Evolutionary conservation across 2,329 filamentous ascomycete genomes (phyloP).

Genomic region (Colletotrichum sp.): DNA sequence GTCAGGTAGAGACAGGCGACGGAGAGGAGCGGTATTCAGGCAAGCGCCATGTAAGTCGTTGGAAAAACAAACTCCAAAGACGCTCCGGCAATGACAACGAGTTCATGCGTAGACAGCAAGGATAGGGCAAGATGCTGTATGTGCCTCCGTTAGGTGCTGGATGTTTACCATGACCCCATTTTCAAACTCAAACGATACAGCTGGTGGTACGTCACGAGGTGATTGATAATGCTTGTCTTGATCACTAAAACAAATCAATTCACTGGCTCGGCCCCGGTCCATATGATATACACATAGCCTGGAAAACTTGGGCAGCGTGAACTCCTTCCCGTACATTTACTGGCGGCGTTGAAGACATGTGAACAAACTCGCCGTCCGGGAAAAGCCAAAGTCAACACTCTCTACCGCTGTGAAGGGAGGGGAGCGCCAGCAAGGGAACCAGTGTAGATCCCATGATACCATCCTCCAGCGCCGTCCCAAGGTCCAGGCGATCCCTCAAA

Average conservation of each 20-base stretch:
- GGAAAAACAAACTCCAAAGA: not conserved
- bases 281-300: not conserved
- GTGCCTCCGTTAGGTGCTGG: not conserved
- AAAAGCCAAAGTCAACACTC: not conserved
- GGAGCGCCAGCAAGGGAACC: not conserved
- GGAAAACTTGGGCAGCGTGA: not conserved
- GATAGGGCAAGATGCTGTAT: not conserved
- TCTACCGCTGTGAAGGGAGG: not conserved
- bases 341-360: not conserved
- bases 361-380: not conserved
- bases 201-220: not conserved
- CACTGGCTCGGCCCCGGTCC: not conserved
- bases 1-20: not conserved
- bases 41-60: not conserved
- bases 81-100: not conserved
- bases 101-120: not conserved
- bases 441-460: not conserved
- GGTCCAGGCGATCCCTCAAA: not conserved
- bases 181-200: not conserved
- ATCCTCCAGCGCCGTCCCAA: constrained; percentile 8
- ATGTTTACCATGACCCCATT: not conserved
- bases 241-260: not conserved
- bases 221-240: not conserved
- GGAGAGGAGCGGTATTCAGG: not conserved
- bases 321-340: not conserved